Conservation (phyloP, 83 land plant genomes). For the Picea abies region DNA sequence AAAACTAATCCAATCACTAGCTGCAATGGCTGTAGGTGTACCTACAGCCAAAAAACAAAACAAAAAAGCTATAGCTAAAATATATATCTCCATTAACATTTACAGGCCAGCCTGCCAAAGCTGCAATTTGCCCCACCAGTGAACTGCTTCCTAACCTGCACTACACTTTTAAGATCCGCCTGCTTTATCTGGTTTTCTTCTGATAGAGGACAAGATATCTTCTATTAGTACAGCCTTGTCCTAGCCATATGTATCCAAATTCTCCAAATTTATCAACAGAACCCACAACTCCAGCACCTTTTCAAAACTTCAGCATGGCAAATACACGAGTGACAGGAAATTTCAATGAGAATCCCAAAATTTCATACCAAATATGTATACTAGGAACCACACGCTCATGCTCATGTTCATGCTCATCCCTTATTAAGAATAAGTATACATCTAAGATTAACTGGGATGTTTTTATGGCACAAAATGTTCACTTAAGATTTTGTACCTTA, state of each 20-base stretch:
- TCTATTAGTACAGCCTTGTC: background rate
- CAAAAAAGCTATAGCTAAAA: background rate
- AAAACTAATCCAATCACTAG: background rate
- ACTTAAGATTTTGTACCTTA: no score
- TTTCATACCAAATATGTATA: no score
- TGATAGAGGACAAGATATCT: slow-evolving; percentile 1
- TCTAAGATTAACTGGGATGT: no score
- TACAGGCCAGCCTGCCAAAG: background rate
- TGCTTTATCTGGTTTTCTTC: background rate
- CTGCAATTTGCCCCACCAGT: background rate
- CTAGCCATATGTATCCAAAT: slow-evolving; percentile 11
- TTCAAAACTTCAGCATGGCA: background rate
- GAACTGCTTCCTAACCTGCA: background rate
- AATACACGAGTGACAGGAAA: background rate
- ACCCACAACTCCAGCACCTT: background rate
- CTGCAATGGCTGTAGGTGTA: slow-evolving; percentile 4
- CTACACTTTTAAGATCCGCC: background rate
- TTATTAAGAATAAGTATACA: no score
- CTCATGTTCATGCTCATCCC: no score
- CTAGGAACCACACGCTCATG: no score
- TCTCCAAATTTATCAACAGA: background rate
- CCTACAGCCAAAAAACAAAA: background rate
- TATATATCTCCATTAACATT: background rate
- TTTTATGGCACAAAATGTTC: no score
- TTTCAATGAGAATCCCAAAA: no score